These are phyloP conservation scores for Serendipita sp. DNA, from an alignment of 768 basidiomycete genomes.

Conservation along the genomic window DNA sequence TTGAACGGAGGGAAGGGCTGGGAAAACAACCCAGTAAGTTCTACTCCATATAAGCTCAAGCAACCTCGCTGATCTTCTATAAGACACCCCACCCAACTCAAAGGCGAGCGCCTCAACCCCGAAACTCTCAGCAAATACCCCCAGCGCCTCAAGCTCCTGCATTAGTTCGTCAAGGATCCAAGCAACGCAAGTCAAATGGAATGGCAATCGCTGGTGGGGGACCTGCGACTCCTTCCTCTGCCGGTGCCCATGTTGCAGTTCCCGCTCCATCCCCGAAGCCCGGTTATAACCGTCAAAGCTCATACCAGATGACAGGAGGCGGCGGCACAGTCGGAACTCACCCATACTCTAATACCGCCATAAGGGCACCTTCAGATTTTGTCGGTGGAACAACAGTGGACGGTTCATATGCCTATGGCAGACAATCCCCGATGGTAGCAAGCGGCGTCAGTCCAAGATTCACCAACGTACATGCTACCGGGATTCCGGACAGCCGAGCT, in stretches of 20 bases:
- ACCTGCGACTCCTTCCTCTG: constrained; percentile 45
- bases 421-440: constrained; percentile 68
- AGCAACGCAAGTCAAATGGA: constrained; percentile 39
- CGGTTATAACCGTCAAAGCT: constrained; percentile 27
- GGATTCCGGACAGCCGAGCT: neutral
- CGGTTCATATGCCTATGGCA: constrained; percentile 51
- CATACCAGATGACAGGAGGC: constrained; percentile 11
- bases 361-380: constrained; percentile 44
- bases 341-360: constrained; percentile 49
- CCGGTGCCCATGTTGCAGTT: constrained; percentile 57
- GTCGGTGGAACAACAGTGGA: constrained; percentile 25
- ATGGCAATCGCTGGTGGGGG: constrained; percentile 32
- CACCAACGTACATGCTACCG: constrained; percentile 1
- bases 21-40: constrained; percentile 59
- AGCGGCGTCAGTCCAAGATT: constrained; percentile 19
- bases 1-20: constrained; percentile 89
- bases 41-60: neutral
- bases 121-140: constrained; percentile 20
- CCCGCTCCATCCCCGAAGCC: constrained; percentile 31
- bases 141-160: constrained; percentile 61
- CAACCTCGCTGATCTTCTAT: neutral
- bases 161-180: constrained; percentile 59
- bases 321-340: constrained; percentile 28
- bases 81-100: neutral
- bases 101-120: constrained; percentile 12